These are phyloP conservation scores for Linnemannia schmuckeri DNA, from an alignment of 192 early-diverging fungal species.

Conservation along the genomic window DNA sequence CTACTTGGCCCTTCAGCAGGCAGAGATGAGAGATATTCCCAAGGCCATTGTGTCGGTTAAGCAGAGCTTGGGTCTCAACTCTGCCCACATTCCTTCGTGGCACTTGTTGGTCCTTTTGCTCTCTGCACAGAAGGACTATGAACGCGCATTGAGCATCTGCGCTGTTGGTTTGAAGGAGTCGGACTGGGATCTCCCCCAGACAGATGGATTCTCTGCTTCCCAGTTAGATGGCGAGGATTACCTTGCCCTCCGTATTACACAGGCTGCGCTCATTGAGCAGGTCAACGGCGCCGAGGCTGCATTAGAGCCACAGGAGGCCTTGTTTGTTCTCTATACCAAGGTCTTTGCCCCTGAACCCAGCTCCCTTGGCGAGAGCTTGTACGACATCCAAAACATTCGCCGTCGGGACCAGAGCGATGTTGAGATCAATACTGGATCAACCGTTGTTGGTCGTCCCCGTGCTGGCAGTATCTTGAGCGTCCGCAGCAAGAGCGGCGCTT, in stretches of 20 bases:
- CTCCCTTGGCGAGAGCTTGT: constrained; percentile 30
- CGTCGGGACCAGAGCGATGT: constrained; percentile 24
- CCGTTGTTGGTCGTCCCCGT: constrained; percentile 27
- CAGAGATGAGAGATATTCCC: constrained; percentile 69
- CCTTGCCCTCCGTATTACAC: constrained; percentile 72
- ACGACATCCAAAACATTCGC: constrained; percentile 40
- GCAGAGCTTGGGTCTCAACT: constrained; percentile 64
- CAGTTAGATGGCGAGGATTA: constrained; percentile 64
- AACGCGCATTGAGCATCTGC: constrained; percentile 71
- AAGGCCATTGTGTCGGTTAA: constrained; percentile 67
- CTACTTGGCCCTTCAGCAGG: constrained; percentile 75
- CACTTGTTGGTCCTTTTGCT: constrained; percentile 74
- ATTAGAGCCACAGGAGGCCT: constrained; percentile 63
- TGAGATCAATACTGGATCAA: constrained; percentile 7
- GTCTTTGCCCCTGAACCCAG: constrained; percentile 48
- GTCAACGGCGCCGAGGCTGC: constrained; percentile 63
- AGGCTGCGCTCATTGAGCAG: constrained; percentile 62
- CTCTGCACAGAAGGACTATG: constrained; percentile 73
- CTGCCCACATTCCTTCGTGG: constrained; percentile 74
- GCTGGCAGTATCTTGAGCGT: constrained; percentile 31
- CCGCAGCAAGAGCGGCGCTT: constrained; percentile 25
- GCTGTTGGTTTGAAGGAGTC: constrained; percentile 70
- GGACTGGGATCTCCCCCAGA: constrained; percentile 48
- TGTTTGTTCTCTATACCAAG: constrained; percentile 75
- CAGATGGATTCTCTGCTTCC: constrained; percentile 17